These are phyloP conservation scores for Trypanosomatidae sp. DNA, from an alignment of 208 protist genomes.

Conservation along the genomic window DNA sequence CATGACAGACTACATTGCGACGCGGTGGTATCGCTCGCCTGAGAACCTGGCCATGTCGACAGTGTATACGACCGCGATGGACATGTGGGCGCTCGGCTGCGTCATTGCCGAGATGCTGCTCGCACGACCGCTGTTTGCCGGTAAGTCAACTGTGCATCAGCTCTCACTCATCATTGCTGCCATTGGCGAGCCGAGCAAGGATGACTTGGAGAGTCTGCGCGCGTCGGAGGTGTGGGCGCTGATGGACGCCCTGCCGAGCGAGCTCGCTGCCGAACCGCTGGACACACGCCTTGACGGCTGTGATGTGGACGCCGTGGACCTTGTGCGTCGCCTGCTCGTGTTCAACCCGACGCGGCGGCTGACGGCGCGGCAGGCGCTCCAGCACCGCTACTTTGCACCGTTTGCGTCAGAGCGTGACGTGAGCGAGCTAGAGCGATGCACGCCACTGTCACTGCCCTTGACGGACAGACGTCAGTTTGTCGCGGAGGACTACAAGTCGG, in stretches of 20 bases:
- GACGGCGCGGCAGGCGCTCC: slow-evolving; percentile 70
- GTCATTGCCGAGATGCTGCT: slow-evolving; percentile 93
- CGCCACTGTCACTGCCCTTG: slow-evolving; percentile 40
- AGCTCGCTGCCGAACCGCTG: slow-evolving; percentile 22
- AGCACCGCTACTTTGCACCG: slow-evolving; percentile 78
- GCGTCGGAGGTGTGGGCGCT: slow-evolving; percentile 83
- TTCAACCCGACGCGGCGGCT: slow-evolving; percentile 81
- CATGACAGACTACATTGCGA: slow-evolving; percentile 94
- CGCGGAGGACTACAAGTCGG: slow-evolving; percentile 53
- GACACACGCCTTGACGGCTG: slow-evolving; percentile 53
- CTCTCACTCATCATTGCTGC: slow-evolving; percentile 89
- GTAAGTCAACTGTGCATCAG: slow-evolving; percentile 94
- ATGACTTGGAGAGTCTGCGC: slow-evolving; percentile 85
- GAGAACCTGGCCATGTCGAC: slow-evolving; percentile 95
- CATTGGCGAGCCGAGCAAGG: slow-evolving; percentile 62
- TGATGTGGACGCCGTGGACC: slow-evolving; percentile 68
- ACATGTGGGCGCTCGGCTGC: slow-evolving; percentile 98
- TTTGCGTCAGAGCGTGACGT: slow-evolving; percentile 46
- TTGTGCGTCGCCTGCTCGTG: slow-evolving; percentile 72
- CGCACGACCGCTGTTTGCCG: slow-evolving; percentile 90
- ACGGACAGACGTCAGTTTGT: slow-evolving; percentile 46
- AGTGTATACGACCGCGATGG: slow-evolving; percentile 94
- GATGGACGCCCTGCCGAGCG: slow-evolving; percentile 56
- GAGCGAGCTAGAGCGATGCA: slow-evolving; percentile 13
- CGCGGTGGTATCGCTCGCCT: slow-evolving; percentile 96